Base-by-base conservation (phyloP, 208 protist species). In the Leishmania arabica region DNA sequence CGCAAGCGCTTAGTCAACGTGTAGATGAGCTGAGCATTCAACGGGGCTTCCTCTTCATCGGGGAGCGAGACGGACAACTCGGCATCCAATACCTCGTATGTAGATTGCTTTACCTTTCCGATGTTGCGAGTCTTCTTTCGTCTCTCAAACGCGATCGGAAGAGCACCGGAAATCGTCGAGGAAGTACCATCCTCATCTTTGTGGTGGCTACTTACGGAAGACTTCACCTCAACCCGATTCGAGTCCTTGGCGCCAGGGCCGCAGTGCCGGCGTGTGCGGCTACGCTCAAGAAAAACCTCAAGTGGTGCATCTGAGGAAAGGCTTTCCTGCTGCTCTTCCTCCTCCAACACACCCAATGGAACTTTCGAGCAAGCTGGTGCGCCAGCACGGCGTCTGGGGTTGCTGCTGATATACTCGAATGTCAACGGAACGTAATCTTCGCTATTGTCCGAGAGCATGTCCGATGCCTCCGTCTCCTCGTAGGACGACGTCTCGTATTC, bases 11-110 rank as follows among this genome's bases (percentile, higher is more conserved):
- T 86, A 2, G 80, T 75, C 15, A 86, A 71, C 5, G 82, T 86
- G 40, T 88, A 79, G 45, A 94, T 91, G 64, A 90, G 69, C 80
- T 90, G 82, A 5, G 88, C 84, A 49, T 95, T 93, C 31, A 93
- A 68, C 65, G 86, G 86, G 19, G 58, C 80, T 69, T 90, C 84
- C 47, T 87, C 82, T 40, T 84, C 80, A 34, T 88, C 84, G 37
- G 72, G 74, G n/a, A 80, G 71, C 2, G 74, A 80, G 51, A 86
- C 54, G 34, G 79, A 60, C 13, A 76, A 75, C 47, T 86, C 78
- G 40, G 56, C 56, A 24, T 83, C 83, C 1, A 65, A 82, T 4
- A 74, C 58, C 56, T 86, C 79, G 60, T 81, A 78, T 0, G 34
- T 80, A 1, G 66, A 21, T 8, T n/a, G 40, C n/a, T 76, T 42